Conservation (phyloP, 78 protist genomes). For the Dictyostelium capitatum region DNA sequence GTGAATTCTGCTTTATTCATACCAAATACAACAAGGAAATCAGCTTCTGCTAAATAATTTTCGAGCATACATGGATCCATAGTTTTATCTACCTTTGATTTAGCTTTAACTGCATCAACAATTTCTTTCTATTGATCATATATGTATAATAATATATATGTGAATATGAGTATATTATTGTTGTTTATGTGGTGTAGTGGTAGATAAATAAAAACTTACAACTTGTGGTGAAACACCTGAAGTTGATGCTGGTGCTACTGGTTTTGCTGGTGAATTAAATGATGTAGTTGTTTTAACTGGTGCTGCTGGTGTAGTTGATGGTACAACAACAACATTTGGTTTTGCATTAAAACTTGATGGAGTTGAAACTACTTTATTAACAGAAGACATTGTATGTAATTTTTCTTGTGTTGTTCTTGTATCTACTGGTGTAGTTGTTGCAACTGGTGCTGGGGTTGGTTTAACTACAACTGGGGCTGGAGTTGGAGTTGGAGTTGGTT, state of each 20-base stretch:
- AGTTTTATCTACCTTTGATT: slow-evolving; percentile 64
- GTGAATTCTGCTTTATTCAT: slow-evolving; percentile 5
- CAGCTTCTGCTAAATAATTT: slow-evolving; percentile 37
- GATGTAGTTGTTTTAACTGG: not conserved
- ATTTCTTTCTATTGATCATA: slow-evolving; percentile 2
- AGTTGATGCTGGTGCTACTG: not conserved
- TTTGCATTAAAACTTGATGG: not conserved
- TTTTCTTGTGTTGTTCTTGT: slow-evolving; percentile 9
- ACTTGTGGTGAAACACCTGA: slow-evolving; percentile 4
- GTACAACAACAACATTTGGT: too few relatives aligned
- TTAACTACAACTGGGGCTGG: slow-evolving; percentile 37
- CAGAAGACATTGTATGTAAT: slow-evolving; percentile 11
- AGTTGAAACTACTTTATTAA: not conserved
- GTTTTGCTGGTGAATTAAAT: slow-evolving; percentile 21
- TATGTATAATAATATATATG: not conserved
- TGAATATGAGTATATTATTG: not conserved
- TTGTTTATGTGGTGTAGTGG: not conserved
- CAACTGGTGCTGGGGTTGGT: slow-evolving; percentile 14
- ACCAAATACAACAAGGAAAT: slow-evolving; percentile 34
- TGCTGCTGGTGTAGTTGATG: not conserved
- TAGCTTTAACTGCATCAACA: slow-evolving; percentile 71
- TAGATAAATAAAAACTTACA: not conserved
- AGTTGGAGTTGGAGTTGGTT: slow-evolving; percentile 15
- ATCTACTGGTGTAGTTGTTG: slow-evolving; percentile 3
- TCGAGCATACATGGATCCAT: slow-evolving; percentile 73